Evolutionary conservation across 768 basidiomycete genomes (phyloP).

Genomic region (Lactifluus piperatus): DNA sequence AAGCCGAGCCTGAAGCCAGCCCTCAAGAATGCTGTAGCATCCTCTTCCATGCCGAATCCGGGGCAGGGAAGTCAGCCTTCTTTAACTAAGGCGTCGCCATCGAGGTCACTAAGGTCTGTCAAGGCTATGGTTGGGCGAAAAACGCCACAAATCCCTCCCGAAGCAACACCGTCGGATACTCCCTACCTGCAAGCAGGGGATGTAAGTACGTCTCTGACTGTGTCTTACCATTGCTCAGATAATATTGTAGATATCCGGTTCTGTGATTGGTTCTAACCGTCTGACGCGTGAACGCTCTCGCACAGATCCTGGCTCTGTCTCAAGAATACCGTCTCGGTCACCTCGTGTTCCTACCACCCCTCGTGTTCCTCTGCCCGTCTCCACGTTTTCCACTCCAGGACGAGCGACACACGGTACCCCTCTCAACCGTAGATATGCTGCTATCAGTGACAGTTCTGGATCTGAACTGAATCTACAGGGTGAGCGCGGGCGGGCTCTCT

Average conservation of each 20-base stretch:
- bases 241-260: not conserved
- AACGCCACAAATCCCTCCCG: conserved; percentile 9
- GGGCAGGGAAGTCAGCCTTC: conserved; percentile 3
- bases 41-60: not conserved
- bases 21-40: conserved; percentile 10
- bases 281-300: conserved; percentile 16
- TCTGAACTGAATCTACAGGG: conserved; percentile 11
- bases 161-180: not conserved
- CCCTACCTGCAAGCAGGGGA: not conserved
- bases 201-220: not conserved
- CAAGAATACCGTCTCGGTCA: conserved; percentile 14
- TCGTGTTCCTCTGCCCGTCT: conserved; percentile 12
- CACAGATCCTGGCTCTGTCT: conserved; percentile 18
- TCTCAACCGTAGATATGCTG: conserved; percentile 3
- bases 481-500: conserved; percentile 13
- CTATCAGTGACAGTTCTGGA: conserved; percentile 8
- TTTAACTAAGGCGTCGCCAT: conserved; percentile 16
- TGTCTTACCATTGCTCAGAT: not conserved
- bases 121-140: conserved; percentile 17
- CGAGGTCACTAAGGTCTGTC: conserved; percentile 15
- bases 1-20: conserved; percentile 16
- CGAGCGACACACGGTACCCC: not conserved
- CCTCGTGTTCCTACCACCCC: conserved; percentile 3
- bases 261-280: not conserved
- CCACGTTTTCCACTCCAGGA: conserved; percentile 1